Base-by-base conservation (phyloP, 345 rosid species). In the Corchorus capsularis region DNA sequence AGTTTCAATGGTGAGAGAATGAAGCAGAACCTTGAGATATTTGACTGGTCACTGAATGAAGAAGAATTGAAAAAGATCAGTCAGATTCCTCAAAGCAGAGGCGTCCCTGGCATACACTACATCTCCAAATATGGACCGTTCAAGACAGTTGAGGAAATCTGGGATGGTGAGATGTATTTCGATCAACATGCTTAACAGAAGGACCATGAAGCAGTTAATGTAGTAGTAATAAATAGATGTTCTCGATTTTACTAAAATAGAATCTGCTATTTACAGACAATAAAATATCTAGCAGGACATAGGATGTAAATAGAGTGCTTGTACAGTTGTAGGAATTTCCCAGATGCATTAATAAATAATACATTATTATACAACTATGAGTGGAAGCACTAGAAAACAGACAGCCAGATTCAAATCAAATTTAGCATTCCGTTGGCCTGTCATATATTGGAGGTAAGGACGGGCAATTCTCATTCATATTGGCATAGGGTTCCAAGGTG, bases 401-500 rank as follows among this genome's bases (percentile, higher is more conserved):
- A 60, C 69, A 79, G 43, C 37, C 55, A 74, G 20, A 65, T 56
- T 14, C 46, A 72, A 17, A 43, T 70, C 60, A 14, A 14, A 65
- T 62, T 85, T 82, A 95, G 80, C 98, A 96, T 74, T 52, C 82
- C 13, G 11, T 14, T n/a, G 97, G 93, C 87, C 98, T 87, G 34
- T 87, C 92, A 35, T 96, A 96, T 73, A 15, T 63, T 57, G 99
- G 95, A 85, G 99, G 98, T 39, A 96, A 85, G 63, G 99, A 92
- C 16, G 98, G 99, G 67, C 98, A 96, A 81, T 87, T 84, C 88
- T 96, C 89, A 50, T 92, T 93, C 98, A 96, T 96, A 76, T 92
- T 89, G 37, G 94, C 84, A 84, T 93, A 96, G 8, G 97, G 94
- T 55, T 89, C 87, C 57, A 96, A 55, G 74, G 89, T 86, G 82